Evolutionary conservation across 2,329 filamentous ascomycete genomes (phyloP).

Genomic region (Fonsecaea pedrosoi): DNA sequence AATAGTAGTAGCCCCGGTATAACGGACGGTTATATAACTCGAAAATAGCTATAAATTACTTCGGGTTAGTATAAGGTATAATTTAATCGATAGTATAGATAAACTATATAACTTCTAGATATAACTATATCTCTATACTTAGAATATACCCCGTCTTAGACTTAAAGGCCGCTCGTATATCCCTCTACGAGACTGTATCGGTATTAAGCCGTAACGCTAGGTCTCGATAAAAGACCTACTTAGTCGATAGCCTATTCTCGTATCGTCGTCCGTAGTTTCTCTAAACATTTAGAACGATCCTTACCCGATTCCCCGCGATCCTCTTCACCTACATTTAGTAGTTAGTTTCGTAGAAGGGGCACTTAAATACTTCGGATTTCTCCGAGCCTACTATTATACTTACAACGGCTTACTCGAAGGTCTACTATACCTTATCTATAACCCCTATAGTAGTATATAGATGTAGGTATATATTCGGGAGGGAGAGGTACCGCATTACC

Average conservation of each 20-base stretch:
- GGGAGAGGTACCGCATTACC: constrained; percentile 10
- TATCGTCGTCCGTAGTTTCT: constrained; percentile 32
- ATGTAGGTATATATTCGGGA: constrained; percentile 21
- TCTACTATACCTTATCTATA: constrained; percentile 19
- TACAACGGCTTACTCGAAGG: constrained; percentile 23
- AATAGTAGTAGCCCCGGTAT: no score
- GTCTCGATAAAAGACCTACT: constrained; percentile 31
- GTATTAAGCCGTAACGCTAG: constrained; percentile 23
- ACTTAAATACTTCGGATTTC: constrained; percentile 30
- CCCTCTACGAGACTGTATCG: constrained; percentile 25
- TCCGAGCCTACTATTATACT: constrained; percentile 25
- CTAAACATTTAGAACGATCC: constrained; percentile 30
- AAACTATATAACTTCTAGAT: no score
- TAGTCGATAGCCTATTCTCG: constrained; percentile 22
- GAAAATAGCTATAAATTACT: no score
- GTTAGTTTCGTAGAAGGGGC: constrained; percentile 31
- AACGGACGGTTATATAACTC: no score
- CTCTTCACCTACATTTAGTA: constrained; percentile 22
- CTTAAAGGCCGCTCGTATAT: constrained; percentile 31
- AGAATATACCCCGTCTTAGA: constrained; percentile 10
- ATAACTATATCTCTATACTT: background rate
- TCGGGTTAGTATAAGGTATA: background rate
- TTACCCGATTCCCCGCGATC: constrained; percentile 12
- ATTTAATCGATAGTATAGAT: background rate
- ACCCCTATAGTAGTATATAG: constrained; percentile 4